A percentile compares a stretch with the other conserved stretches of the same genome.
Conservation (phyloP, 306 rosid genomes). For the Prunus mume region DNA sequence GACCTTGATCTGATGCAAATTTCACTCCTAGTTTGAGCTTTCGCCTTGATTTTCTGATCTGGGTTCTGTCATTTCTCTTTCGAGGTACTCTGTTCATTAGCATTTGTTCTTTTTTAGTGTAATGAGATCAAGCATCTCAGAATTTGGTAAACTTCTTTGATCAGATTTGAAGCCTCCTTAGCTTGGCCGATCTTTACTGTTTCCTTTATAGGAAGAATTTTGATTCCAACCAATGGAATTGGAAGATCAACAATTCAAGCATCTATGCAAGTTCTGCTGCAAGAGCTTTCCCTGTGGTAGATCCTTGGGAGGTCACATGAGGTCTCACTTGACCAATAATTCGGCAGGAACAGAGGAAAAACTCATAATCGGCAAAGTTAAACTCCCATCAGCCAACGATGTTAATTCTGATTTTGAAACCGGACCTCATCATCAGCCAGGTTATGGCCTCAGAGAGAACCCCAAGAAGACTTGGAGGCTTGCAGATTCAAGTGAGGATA, state of each 20-base stretch:
- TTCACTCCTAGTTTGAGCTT: conserved; percentile 28
- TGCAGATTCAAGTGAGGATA: conserved; percentile 46
- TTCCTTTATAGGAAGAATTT: neutral
- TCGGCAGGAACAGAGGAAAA: conserved; percentile 41
- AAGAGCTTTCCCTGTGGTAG: conserved; percentile 82
- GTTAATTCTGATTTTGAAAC: conserved; percentile 26
- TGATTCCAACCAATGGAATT: conserved; percentile 38
- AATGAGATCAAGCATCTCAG: conserved; percentile 38
- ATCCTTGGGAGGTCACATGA: conserved; percentile 97
- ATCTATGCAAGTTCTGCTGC: conserved; percentile 77
- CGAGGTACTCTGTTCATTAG: conserved; percentile 24
- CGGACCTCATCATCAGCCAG: conserved; percentile 26
- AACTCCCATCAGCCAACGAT: conserved; percentile 31
- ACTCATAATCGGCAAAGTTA: conserved; percentile 15
- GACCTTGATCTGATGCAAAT: conserved; percentile 25
- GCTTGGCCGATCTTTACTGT: conserved; percentile 26
- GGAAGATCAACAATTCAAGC: conserved; percentile 45
- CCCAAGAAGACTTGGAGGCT: conserved; percentile 74
- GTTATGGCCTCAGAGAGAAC: conserved; percentile 75
- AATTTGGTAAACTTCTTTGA: conserved; percentile 39
- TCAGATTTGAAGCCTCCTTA: conserved; percentile 17
- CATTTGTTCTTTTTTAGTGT: conserved; percentile 23
- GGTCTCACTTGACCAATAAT: conserved; percentile 64
- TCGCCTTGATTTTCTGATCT: conserved; percentile 48
- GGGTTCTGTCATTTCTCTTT: conserved; percentile 20